A percentile compares a stretch with the other conserved stretches of the same genome.
These are phyloP conservation scores for Urochloa ruziziensis DNA, from an alignment of 176 grass and related monocot species.

Conservation along the genomic window DNA sequence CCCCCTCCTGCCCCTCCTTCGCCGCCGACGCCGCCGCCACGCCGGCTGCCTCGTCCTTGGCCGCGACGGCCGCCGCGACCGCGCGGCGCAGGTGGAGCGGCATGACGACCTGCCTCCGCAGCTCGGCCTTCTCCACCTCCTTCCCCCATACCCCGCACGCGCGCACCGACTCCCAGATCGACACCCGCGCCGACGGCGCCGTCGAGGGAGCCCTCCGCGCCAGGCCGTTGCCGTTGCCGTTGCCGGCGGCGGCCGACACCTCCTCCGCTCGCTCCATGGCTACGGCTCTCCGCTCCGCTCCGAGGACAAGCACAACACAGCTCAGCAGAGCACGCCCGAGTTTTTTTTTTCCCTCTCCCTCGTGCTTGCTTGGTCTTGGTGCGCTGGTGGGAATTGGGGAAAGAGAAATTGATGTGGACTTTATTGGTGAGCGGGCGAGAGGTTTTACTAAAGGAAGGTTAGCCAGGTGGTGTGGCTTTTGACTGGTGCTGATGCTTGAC, in stretches of 20 bases:
- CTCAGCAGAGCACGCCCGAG: conserved; percentile 21
- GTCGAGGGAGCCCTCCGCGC: conserved; percentile 18
- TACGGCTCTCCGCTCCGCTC: not conserved
- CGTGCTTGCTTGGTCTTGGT: not conserved
- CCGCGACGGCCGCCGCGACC: conserved; percentile 40
- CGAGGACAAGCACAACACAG: conserved; percentile 12
- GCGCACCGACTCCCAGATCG: conserved; percentile 88
- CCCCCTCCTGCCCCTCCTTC: not conserved
- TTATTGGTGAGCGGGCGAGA: not conserved
- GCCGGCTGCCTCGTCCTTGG: conserved; percentile 50
- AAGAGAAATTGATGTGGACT: not conserved
- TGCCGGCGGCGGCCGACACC: not conserved
- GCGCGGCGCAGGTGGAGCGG: conserved; percentile 68
- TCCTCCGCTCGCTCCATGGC: conserved; percentile 53
- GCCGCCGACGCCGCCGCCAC: not conserved
- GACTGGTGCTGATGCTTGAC: not conserved
- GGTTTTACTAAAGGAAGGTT: not conserved
- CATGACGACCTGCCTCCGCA: conserved; percentile 71
- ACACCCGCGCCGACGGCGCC: conserved; percentile 55
- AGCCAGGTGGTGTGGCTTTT: not conserved
- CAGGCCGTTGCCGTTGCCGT: not conserved
- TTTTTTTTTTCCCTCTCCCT: not conserved
- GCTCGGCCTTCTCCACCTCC: conserved; percentile 75
- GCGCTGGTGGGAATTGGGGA: conserved; percentile 18
- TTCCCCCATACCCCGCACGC: conserved; percentile 62